Percentiles rank a stretch among this genome's conserved stretches.
These are phyloP conservation scores for Rosa lucieae DNA, from an alignment of 306 rosid species.

Conservation along the genomic window DNA sequence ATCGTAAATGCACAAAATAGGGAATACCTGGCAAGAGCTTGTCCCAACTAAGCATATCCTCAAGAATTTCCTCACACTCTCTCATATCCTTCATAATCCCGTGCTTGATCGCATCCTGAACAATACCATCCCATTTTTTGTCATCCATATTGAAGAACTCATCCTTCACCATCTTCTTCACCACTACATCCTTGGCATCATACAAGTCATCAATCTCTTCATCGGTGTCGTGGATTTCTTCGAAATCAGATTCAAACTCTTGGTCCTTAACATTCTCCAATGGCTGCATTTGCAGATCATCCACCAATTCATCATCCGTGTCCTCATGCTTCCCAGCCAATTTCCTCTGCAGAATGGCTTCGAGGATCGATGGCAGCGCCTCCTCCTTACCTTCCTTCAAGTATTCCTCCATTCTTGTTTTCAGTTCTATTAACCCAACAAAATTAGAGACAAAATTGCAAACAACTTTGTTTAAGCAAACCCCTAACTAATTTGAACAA, in stretches of 20 bases:
- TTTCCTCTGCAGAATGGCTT: constrained; percentile 68
- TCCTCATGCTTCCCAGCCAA: constrained; percentile 70
- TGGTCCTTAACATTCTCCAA: constrained; percentile 41
- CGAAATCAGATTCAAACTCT: constrained; percentile 65
- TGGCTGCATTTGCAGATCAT: constrained; percentile 49
- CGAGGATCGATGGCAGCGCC: constrained; percentile 57
- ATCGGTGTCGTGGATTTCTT: constrained; percentile 51
- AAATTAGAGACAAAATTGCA: not conserved
- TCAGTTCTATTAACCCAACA: constrained; percentile 51
- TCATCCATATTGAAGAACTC: constrained; percentile 44
- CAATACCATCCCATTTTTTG: constrained; percentile 44
- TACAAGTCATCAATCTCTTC: constrained; percentile 75
- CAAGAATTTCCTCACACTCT: constrained; percentile 49
- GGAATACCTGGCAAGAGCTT: constrained; percentile 50
- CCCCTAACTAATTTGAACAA: not conserved
- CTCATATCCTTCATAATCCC: constrained; percentile 36
- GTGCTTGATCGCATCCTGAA: constrained; percentile 37
- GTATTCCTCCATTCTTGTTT: constrained; percentile 55
- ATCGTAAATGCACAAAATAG: not conserved
- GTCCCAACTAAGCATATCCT: constrained; percentile 58
- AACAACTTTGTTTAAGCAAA: too few relatives aligned
- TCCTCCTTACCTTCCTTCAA: constrained; percentile 62
- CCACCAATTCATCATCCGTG: constrained; percentile 72
- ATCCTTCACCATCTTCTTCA: constrained; percentile 51
- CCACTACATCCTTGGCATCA: constrained; percentile 50